phyloP scores from a whole-genome alignment of 2,329 filamentous ascomycete genomes.

The Emergomyces orientalis region DNA sequence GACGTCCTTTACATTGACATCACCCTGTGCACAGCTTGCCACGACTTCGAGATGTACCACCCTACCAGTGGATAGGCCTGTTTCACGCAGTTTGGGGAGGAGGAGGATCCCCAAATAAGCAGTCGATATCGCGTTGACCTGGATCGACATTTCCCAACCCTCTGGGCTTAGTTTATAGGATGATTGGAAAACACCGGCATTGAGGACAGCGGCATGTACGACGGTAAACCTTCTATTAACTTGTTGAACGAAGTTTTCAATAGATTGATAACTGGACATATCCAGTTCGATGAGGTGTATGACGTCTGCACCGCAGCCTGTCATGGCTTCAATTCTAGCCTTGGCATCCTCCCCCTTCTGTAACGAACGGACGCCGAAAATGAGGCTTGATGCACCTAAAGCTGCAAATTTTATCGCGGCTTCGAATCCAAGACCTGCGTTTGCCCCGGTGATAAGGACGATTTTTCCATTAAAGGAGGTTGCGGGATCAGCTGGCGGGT shows the following conservation, averaged over 20 bases:
- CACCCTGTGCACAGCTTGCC: neutral
- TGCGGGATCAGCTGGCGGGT: neutral
- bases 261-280: neutral
- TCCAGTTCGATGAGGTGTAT: neutral
- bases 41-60: neutral
- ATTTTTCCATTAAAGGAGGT: constrained; percentile 28
- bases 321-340: neutral
- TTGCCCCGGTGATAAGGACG: constrained; percentile 45
- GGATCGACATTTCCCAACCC: neutral
- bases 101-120: neutral
- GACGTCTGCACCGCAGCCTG: neutral
- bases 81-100: neutral
- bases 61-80: neutral
- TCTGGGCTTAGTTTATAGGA: neutral
- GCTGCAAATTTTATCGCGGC: constrained; percentile 41
- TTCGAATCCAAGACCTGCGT: constrained; percentile 43
- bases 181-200: neutral
- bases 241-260: neutral
- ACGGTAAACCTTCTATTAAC: neutral
- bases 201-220: neutral
- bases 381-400: constrained; percentile 35
- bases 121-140: neutral
- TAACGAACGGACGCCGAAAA: constrained; percentile 43
- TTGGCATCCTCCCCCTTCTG: constrained; percentile 14
- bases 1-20: neutral